These are phyloP conservation scores for Colletotrichum paranaense DNA, from an alignment of 2,329 filamentous ascomycete species.

Conservation along the genomic window DNA sequence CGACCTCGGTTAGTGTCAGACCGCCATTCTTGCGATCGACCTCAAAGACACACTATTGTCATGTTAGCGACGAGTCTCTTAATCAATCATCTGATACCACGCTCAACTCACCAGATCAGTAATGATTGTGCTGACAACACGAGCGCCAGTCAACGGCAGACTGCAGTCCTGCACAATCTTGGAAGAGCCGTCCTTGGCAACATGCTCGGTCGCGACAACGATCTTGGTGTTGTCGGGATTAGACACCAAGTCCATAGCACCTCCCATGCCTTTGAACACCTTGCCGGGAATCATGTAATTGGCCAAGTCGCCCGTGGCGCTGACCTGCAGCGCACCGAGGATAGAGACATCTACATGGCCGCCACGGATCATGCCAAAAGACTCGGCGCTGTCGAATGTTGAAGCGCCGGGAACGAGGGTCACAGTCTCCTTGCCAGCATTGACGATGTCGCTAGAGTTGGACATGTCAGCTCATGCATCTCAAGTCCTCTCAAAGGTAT, in stretches of 20 bases:
- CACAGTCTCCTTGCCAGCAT: conserved; percentile 89
- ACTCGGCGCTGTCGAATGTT: conserved; percentile 83
- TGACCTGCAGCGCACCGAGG: conserved; percentile 84
- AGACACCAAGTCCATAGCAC: conserved; percentile 79
- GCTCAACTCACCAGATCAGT: conserved; percentile 73
- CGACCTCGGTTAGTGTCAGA: conserved; percentile 76
- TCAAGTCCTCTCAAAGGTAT: conserved; percentile 21
- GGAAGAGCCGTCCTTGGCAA: conserved; percentile 74
- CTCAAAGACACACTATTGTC: conserved; percentile 72
- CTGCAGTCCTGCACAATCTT: conserved; percentile 75
- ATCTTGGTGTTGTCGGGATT: conserved; percentile 80
- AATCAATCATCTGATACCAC: neutral
- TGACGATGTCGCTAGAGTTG: conserved; percentile 72
- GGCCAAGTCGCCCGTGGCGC: conserved; percentile 81
- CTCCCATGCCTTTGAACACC: conserved; percentile 89
- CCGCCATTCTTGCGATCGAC: conserved; percentile 71
- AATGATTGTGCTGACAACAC: conserved; percentile 78
- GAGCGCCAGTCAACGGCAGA: conserved; percentile 73
- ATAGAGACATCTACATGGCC: conserved; percentile 88
- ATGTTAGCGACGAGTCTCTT: neutral
- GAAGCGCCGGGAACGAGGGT: conserved; percentile 81
- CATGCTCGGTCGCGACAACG: conserved; percentile 77
- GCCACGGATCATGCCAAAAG: conserved; percentile 88
- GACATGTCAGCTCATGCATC: conserved; percentile 39
- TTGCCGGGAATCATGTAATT: conserved; percentile 95